These are phyloP conservation scores for Eucalyptus rudis DNA, from an alignment of 345 rosid species.

Conservation along the genomic window DNA sequence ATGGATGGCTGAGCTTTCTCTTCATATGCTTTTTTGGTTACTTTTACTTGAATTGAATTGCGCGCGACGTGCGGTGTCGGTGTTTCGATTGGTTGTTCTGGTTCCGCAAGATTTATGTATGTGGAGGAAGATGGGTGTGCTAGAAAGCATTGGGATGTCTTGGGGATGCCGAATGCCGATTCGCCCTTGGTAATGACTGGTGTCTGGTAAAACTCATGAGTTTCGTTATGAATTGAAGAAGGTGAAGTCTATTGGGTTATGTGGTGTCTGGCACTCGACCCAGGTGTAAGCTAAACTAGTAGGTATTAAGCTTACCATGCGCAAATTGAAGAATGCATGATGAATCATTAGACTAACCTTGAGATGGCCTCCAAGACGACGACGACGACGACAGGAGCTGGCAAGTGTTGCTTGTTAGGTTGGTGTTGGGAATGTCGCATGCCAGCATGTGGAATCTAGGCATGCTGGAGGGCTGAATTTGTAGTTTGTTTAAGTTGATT, in stretches of 20 bases:
- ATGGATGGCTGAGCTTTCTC: neutral
- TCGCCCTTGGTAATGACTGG: neutral
- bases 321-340: neutral
- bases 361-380: neutral
- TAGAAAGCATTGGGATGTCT: neutral
- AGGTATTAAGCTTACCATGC: neutral
- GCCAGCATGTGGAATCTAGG: neutral
- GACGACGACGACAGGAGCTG: rapidly evolving
- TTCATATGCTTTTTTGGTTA: neutral
- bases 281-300: neutral
- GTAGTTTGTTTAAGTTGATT: rapidly evolving
- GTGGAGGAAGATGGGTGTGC: neutral
- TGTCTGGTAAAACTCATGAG: neutral
- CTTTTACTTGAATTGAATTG: too few relatives aligned
- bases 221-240: neutral
- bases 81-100: neutral
- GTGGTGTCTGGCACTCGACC: neutral
- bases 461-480: neutral
- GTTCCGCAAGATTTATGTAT: neutral
- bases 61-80: neutral
- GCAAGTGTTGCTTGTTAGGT: neutral
- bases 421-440: neutral
- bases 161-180: neutral
- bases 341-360: neutral
- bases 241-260: neutral